phyloP scores from a whole-genome alignment of 768 basidiomycete species.

The Calocybe cyanea region DNA sequence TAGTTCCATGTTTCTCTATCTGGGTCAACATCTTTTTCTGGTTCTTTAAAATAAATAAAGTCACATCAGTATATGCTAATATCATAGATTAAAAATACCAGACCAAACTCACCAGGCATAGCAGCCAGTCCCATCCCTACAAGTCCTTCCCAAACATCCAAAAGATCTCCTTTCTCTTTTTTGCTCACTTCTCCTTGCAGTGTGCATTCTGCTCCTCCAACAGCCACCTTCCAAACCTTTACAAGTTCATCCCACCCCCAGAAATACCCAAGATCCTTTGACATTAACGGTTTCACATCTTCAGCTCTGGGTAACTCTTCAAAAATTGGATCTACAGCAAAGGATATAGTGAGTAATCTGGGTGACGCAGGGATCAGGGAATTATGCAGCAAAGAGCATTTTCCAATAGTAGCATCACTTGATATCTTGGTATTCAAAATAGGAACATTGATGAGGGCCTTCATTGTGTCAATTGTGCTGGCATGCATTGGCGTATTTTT shows the following conservation, averaged over 20 bases:
- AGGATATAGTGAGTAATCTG: conserved; percentile 53
- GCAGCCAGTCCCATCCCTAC: conserved; percentile 43
- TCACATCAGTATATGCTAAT: background rate
- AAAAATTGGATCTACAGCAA: conserved; percentile 49
- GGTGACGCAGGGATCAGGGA: conserved; percentile 55
- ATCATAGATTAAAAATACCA: background rate
- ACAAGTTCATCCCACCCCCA: conserved; percentile 21
- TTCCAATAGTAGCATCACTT: conserved; percentile 10
- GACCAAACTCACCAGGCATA: conserved; percentile 39
- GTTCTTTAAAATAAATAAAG: conserved; percentile 32
- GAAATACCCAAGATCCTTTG: conserved; percentile 57
- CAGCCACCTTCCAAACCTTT: conserved; percentile 15
- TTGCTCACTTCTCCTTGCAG: conserved; percentile 5
- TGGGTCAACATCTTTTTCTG: conserved; percentile 30
- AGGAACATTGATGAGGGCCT: conserved; percentile 29
- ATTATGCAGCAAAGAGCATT: conserved; percentile 43
- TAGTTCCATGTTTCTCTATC: conserved; percentile 18
- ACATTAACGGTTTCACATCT: conserved; percentile 55
- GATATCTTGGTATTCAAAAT: background rate
- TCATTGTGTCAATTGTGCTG: conserved; percentile 53
- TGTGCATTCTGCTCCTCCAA: background rate
- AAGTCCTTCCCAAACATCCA: conserved; percentile 58
- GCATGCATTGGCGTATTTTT: conserved; percentile 47
- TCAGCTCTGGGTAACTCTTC: conserved; percentile 48
- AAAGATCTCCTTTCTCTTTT: conserved; percentile 12